Evolutionary conservation across 805 yeast genomes (phyloP).

Genomic region (Starmera dryadoides): DNA sequence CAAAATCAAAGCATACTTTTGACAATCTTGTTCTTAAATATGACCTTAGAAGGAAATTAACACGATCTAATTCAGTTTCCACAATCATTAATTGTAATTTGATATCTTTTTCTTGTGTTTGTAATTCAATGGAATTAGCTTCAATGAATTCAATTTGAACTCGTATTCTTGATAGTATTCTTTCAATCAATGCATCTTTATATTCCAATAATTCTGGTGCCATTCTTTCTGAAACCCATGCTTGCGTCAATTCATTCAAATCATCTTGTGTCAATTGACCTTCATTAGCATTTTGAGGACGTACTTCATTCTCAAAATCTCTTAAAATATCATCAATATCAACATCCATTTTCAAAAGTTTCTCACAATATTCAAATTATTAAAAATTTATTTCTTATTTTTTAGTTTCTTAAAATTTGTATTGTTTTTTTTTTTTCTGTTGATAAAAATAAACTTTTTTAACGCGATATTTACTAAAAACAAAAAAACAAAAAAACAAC

Average conservation of each 20-base stretch:
- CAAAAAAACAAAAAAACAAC: too few relatives aligned
- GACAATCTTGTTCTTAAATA: constrained; percentile 63
- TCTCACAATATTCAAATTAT: neutral
- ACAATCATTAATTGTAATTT: constrained; percentile 77
- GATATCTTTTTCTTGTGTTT: constrained; percentile 55
- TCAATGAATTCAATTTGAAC: constrained; percentile 72
- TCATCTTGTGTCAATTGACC: constrained; percentile 27
- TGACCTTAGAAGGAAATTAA: constrained; percentile 72
- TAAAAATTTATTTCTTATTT: neutral
- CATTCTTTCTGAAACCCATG: constrained; percentile 81
- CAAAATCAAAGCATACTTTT: constrained; percentile 9
- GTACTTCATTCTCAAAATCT: constrained; percentile 49
- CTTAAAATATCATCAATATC: constrained; percentile 65
- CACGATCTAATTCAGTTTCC: constrained; percentile 87
- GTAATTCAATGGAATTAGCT: constrained; percentile 69
- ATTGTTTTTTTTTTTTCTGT: too few relatives aligned
- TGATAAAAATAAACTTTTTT: too few relatives aligned
- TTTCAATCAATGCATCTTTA: constrained; percentile 49
- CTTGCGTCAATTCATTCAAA: constrained; percentile 38
- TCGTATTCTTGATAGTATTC: constrained; percentile 52
- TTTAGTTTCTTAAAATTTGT: neutral
- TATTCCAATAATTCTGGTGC: constrained; percentile 84
- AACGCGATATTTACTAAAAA: too few relatives aligned
- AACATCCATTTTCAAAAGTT: constrained; percentile 23
- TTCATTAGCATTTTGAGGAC: constrained; percentile 20